phyloP scores from a whole-genome alignment of 495 filamentous ascomycete species.

The Choiromyces venosus region DNA sequence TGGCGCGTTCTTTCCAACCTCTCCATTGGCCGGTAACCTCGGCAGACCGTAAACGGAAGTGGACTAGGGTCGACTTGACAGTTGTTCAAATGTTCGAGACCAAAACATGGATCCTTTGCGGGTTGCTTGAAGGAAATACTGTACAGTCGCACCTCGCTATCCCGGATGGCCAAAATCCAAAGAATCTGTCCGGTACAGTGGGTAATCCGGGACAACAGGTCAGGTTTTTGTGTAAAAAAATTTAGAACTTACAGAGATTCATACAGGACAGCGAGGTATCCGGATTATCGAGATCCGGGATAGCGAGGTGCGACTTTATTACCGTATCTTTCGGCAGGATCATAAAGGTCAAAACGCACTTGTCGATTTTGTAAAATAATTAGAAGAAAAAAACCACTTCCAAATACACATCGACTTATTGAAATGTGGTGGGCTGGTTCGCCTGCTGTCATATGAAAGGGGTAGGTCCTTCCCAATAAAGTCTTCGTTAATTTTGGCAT shows the following conservation, averaged over 20 bases:
- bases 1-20: neutral
- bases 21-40: neutral
- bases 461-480: neutral
- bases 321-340: neutral
- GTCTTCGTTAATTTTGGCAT: neutral
- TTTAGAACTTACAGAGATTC: too few species aligned
- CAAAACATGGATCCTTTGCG: neutral
- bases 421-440: neutral
- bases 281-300: too few species aligned
- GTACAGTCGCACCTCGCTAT: too few species aligned
- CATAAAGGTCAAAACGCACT: constrained; percentile 1
- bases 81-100: constrained; percentile 3
- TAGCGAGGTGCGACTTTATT: too few species aligned
- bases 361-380: neutral
- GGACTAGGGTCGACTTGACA: neutral
- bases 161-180: too few species aligned
- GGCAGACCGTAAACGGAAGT: neutral
- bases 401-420: neutral
- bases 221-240: too few species aligned
- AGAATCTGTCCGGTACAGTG: too few species aligned
- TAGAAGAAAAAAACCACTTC: neutral
- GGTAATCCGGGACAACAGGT: too few species aligned
- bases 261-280: too few species aligned
- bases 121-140: neutral
- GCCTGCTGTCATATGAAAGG: neutral